Evolutionary conservation across 192 early-diverging fungal species (phyloP).

Genomic region (Podila verticillata): DNA sequence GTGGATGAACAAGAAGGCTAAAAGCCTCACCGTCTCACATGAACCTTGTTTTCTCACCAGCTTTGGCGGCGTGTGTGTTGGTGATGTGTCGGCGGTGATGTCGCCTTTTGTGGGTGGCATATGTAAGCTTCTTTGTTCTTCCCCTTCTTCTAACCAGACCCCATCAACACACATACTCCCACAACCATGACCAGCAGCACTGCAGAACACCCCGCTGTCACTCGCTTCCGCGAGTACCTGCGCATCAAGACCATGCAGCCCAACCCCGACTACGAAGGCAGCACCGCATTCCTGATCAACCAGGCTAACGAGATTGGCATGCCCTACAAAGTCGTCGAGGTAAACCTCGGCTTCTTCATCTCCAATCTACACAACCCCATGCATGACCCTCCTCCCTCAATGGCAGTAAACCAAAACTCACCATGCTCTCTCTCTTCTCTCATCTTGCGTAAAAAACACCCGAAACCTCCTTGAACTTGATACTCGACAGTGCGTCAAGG

Average conservation of each 20-base stretch:
- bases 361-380: not conserved
- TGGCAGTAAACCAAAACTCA: not conserved
- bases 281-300: constrained; percentile 67
- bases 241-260: constrained; percentile 90
- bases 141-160: not conserved
- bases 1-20: too few species aligned
- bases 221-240: constrained; percentile 83
- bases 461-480: not conserved
- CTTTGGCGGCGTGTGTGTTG: too few species aligned
- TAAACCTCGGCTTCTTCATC: not conserved
- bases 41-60: too few species aligned
- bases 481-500: constrained; percentile 60
- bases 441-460: too few species aligned
- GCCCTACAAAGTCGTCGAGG: constrained; percentile 55
- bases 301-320: constrained; percentile 80
- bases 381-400: not conserved
- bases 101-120: too few species aligned
- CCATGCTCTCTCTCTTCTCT: too few species aligned
- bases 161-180: not conserved
- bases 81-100: too few species aligned
- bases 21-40: too few species aligned
- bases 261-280: constrained; percentile 77
- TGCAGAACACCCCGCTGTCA: constrained; percentile 64
- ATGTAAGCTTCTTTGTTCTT: too few species aligned
- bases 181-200: constrained; percentile 22